Conservation (phyloP, 768 basidiomycete genomes). For the Erythrobasidium yunnanense region DNA sequence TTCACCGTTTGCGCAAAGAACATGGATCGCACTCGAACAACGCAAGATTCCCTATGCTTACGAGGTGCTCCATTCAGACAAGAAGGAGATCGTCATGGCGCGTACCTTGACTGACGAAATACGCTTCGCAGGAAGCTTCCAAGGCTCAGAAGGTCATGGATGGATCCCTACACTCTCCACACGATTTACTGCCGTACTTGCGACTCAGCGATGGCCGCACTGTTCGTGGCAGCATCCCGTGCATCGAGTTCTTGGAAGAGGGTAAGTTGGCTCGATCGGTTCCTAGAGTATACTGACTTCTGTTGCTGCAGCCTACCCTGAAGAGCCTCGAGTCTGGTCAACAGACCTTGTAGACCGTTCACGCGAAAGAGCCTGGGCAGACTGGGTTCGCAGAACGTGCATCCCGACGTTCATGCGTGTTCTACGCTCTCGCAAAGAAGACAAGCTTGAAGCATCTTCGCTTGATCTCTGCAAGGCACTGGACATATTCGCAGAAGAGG, state of each 20-base stretch:
- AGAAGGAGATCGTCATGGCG: too few relatives aligned
- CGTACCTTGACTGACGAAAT: too few relatives aligned
- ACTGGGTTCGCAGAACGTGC: conserved; percentile 22
- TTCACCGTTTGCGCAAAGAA: conserved; percentile 22
- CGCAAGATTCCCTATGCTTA: conserved; percentile 16
- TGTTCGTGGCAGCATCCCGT: conserved; percentile 19
- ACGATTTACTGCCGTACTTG: conserved; percentile 14
- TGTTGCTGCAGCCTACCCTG: conserved; percentile 4
- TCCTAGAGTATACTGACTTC: not conserved
- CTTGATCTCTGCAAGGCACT: conserved; percentile 1
- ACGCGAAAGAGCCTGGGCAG: conserved; percentile 20
- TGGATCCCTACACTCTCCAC: not conserved
- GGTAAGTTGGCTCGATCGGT: not conserved
- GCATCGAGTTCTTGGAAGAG: conserved; percentile 22
- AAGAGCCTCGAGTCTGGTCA: conserved; percentile 5
- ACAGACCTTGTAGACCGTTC: conserved; percentile 14
- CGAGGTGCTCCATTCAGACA: not conserved
- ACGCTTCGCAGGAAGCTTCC: conserved; percentile 24
- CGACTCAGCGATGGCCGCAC: not conserved
- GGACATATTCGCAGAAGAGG: conserved; percentile 22
- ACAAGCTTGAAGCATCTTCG: conserved; percentile 17
- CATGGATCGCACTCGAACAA: conserved; percentile 22
- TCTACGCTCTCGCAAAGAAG: conserved; percentile 3
- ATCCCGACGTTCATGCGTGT: conserved; percentile 24
- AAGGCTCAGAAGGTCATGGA: conserved; percentile 19